Conservation (phyloP, 805 yeast species). For the Candida tibetensis region DNA sequence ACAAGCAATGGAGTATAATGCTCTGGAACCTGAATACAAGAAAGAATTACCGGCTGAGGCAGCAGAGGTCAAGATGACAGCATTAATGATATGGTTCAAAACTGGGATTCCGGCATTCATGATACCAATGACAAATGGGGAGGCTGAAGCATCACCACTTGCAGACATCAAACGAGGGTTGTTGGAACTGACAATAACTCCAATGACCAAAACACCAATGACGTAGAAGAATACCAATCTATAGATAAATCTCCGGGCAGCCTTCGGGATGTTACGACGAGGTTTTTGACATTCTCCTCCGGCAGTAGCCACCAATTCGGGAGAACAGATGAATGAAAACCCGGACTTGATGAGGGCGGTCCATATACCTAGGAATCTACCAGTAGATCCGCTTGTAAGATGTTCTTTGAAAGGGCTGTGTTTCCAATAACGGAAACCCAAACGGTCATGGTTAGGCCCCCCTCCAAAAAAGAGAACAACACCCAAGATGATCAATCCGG, state of each 20-base stretch:
- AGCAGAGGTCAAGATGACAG: slow-evolving; percentile 65
- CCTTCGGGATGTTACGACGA: slow-evolving; percentile 59
- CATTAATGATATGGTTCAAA: slow-evolving; percentile 78
- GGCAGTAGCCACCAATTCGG: slow-evolving; percentile 54
- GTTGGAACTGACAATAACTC: slow-evolving; percentile 34
- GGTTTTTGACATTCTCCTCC: slow-evolving; percentile 61
- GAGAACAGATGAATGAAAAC: slow-evolving; percentile 31
- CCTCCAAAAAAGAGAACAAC: slow-evolving; percentile 39
- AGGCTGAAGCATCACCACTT: slow-evolving; percentile 39
- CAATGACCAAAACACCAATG: slow-evolving; percentile 39
- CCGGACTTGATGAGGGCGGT: slow-evolving; percentile 27
- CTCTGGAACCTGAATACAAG: slow-evolving; percentile 65
- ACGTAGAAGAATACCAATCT: slow-evolving; percentile 43
- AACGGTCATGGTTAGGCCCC: slow-evolving; percentile 36
- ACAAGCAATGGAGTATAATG: slow-evolving; percentile 49
- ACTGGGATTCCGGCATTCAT: slow-evolving; percentile 59
- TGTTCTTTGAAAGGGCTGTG: slow-evolving; percentile 41
- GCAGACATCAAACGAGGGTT: slow-evolving; percentile 23
- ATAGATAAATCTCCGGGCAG: slow-evolving; percentile 57
- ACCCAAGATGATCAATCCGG: slow-evolving; percentile 33
- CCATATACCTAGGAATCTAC: slow-evolving; percentile 22
- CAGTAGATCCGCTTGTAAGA: slow-evolving; percentile 30
- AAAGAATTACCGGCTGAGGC: slow-evolving; percentile 49
- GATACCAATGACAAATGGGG: slow-evolving; percentile 86
- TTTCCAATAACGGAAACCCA: slow-evolving; percentile 47